Base-by-base conservation (phyloP, 768 basidiomycete genomes). In the Suillus discolor region DNA sequence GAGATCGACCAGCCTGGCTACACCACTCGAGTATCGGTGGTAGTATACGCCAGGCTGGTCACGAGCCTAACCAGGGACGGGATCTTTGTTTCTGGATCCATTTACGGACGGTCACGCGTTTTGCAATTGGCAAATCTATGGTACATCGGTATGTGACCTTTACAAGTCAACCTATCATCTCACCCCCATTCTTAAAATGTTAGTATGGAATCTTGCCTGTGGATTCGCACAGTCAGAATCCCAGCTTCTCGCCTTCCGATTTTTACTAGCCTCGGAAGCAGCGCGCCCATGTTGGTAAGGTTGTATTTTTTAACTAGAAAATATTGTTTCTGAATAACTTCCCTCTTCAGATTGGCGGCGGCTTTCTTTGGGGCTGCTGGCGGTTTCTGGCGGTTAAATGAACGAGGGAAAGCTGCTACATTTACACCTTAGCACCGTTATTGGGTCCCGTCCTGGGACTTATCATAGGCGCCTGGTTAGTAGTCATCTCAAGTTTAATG, bases 201-300 rank as follows among this genome's bases (percentile, higher is more conserved):
- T 54, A 79, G 91, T 72, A 12, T 92, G 84, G 89, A 90, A 85
- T 74, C 69, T 87, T 20, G 88, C 25, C 31, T 89, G 88, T 68
- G 86, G 88, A 0, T 92, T 90, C 64, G 86, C 90, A 0, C 82
- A 82, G 61, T 89, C 79, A 62, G 80, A 81, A 63, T 78, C 75
- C 0, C 84, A 91, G 68, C 76, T 92, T 15, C 85, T 91, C 57
- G 87, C 80, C 0, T 92, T 92, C 69, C 85, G 90, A 25, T 85
- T 93, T 67, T 92, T 4, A 77, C 90, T 0, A 91, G 91, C 3
- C 64, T 93, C 2, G 92, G 91, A 38, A 91, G 92, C 0, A 88
- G 89, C 62, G 91, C 91, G 0, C 88, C 89, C 6, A 76, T 91
- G 2, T 76, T 85, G 6, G 81, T 81, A 68, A 49, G 75, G 4